Conservation (phyloP, 306 rosid genomes). For the Malus sylvestris region DNA sequence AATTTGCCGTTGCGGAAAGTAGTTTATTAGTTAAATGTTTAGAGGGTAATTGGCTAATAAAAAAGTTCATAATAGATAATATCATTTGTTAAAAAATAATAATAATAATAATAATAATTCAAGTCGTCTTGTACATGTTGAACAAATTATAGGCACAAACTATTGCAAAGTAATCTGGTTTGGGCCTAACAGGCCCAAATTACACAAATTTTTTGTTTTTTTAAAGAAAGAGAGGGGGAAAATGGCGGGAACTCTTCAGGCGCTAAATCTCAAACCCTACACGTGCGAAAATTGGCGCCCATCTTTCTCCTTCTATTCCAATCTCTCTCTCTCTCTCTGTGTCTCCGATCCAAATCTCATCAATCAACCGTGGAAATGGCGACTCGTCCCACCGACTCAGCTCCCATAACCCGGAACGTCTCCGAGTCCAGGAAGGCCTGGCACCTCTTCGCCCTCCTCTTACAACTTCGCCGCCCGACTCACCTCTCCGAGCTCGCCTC, state of each 20-base stretch:
- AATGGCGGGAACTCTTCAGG: constrained; percentile 18
- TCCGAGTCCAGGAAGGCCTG: constrained; percentile 23
- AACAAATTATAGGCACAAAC: too few relatives aligned
- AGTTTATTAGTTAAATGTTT: too few relatives aligned
- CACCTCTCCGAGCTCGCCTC: constrained; percentile 29
- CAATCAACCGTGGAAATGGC: constrained; percentile 3
- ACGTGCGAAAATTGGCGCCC: constrained; percentile 28
- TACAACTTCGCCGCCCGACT: constrained; percentile 29
- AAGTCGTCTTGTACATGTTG: too few relatives aligned
- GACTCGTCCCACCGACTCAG: constrained; percentile 7
- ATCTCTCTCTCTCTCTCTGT: neutral
- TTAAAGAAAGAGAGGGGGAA: too few relatives aligned
- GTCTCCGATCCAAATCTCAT: constrained; percentile 9
- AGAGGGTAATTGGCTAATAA: too few relatives aligned
- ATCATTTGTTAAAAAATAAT: too few relatives aligned
- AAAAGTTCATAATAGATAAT: too few relatives aligned
- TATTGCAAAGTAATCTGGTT: too few relatives aligned
- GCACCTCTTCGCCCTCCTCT: constrained; percentile 28
- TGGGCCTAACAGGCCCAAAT: too few relatives aligned
- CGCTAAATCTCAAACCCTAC: constrained; percentile 15
- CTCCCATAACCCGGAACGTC: neutral
- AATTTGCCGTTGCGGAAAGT: fast-evolving
- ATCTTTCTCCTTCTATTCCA: neutral
- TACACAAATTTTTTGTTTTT: too few relatives aligned
- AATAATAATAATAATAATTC: too few relatives aligned